phyloP scores from a whole-genome alignment of 1,139 yeast species.

The Magnusiomyces sp. region DNA sequence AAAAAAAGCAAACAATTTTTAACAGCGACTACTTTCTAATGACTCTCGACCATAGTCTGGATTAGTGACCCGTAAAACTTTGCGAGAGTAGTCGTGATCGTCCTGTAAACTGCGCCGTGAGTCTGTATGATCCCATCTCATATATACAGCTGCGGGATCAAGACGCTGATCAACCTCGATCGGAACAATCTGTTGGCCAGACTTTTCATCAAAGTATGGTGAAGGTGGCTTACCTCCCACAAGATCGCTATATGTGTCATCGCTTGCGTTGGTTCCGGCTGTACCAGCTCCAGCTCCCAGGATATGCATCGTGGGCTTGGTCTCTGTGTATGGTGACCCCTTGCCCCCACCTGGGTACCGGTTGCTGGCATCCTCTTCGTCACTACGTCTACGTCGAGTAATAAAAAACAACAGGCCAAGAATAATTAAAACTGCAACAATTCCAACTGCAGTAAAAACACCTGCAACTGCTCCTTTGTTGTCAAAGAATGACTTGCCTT shows the following conservation, averaged over 20 bases:
- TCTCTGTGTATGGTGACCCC: constrained; percentile 9
- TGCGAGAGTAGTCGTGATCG: constrained; percentile 64
- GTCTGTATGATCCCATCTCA: constrained; percentile 43
- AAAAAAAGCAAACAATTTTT: too few species aligned
- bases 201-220: constrained; percentile 6
- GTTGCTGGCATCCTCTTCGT: constrained; percentile 18
- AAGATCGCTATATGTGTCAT: not conserved
- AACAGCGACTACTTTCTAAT: not conserved
- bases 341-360: constrained; percentile 12
- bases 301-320: constrained; percentile 7
- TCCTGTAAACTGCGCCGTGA: constrained; percentile 63
- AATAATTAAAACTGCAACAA: constrained; percentile 41
- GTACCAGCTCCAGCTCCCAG: constrained; percentile 12
- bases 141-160: constrained; percentile 55
- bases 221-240: not conserved
- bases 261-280: constrained; percentile 2
- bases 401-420: constrained; percentile 24
- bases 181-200: constrained; percentile 35
- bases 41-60: constrained; percentile 31
- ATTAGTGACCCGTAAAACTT: constrained; percentile 62
- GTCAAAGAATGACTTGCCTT: constrained; percentile 37
- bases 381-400: constrained; percentile 18
- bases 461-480: constrained; percentile 65
- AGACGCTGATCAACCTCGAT: constrained; percentile 56
- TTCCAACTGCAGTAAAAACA: constrained; percentile 60